Percentiles rank a stretch among this genome's conserved stretches.
These are phyloP conservation scores for Colletotrichum sp. DNA, from an alignment of 2,329 filamentous ascomycete genomes.

Conservation along the genomic window DNA sequence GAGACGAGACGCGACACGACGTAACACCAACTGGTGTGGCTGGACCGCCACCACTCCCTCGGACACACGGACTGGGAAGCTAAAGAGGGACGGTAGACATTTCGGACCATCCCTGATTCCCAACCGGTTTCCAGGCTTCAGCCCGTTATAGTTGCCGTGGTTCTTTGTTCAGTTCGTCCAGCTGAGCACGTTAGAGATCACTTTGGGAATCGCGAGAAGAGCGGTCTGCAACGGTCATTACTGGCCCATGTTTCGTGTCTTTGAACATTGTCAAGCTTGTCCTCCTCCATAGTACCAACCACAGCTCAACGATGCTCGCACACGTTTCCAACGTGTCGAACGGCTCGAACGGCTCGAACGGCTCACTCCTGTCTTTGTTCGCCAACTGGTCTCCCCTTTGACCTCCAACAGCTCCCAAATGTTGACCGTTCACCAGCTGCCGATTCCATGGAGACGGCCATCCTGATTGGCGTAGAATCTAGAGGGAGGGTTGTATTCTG, in stretches of 20 bases:
- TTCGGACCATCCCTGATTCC: neutral
- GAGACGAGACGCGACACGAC: neutral
- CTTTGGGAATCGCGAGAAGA: neutral
- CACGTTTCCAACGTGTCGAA: neutral
- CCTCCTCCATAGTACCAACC: neutral
- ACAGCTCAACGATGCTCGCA: neutral
- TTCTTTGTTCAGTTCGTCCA: neutral
- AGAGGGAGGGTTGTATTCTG: neutral
- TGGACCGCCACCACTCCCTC: neutral
- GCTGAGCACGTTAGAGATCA: neutral
- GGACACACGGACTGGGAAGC: neutral
- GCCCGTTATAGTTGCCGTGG: neutral
- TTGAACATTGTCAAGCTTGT: neutral
- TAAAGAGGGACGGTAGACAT: neutral
- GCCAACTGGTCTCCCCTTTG: neutral
- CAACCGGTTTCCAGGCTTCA: neutral
- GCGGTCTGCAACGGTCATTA: neutral
- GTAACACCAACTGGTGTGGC: neutral
- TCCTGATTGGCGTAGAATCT: neutral
- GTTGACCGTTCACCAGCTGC: neutral
- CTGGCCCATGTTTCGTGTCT: neutral
- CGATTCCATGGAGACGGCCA: neutral
- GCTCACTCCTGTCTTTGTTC: neutral
- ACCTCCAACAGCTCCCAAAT: neutral
- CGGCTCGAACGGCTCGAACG: neutral